Conservation (phyloP, 345 rosid species). For the Melaleuca quinquenervia region DNA sequence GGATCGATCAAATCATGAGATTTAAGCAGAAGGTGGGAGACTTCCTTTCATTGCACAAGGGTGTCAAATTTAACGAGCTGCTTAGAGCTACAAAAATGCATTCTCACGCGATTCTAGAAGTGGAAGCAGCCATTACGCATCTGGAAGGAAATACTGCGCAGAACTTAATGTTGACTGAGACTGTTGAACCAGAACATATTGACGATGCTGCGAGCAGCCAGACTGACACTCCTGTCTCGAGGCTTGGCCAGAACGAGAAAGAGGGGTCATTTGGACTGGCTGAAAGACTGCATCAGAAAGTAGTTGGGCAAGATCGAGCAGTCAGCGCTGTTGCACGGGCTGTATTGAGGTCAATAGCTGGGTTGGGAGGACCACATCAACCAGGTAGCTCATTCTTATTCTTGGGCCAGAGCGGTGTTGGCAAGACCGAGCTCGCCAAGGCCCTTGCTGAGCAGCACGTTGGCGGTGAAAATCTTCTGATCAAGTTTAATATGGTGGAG, state of each 20-base stretch:
- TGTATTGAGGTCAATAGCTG: slow-evolving; percentile 72
- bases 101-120: slow-evolving; percentile 68
- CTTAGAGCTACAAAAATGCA: slow-evolving; percentile 76
- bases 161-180: slow-evolving; percentile 63
- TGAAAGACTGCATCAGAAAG: slow-evolving; percentile 63
- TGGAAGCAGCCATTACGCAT: slow-evolving; percentile 51
- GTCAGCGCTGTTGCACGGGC: slow-evolving; percentile 70
- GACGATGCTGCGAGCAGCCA: slow-evolving; percentile 84
- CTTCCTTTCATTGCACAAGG: slow-evolving; percentile 48
- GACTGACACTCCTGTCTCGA: slow-evolving; percentile 80
- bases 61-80: slow-evolving; percentile 81
- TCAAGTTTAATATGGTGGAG: slow-evolving; percentile 78
- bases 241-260: slow-evolving; percentile 83
- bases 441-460: slow-evolving; percentile 88
- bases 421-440: slow-evolving; percentile 81
- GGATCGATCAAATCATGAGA: slow-evolving; percentile 69
- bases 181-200: slow-evolving; percentile 75
- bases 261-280: slow-evolving; percentile 61
- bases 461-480: slow-evolving; percentile 63
- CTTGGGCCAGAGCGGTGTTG: slow-evolving; percentile 92
- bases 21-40: slow-evolving; percentile 79
- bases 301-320: slow-evolving; percentile 75
- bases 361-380: slow-evolving; percentile 81
- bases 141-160: slow-evolving; percentile 53
- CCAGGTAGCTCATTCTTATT: slow-evolving; percentile 90